phyloP scores from a whole-genome alignment of 2,329 filamentous ascomycete species.

The Arachnomyces sp. region DNA sequence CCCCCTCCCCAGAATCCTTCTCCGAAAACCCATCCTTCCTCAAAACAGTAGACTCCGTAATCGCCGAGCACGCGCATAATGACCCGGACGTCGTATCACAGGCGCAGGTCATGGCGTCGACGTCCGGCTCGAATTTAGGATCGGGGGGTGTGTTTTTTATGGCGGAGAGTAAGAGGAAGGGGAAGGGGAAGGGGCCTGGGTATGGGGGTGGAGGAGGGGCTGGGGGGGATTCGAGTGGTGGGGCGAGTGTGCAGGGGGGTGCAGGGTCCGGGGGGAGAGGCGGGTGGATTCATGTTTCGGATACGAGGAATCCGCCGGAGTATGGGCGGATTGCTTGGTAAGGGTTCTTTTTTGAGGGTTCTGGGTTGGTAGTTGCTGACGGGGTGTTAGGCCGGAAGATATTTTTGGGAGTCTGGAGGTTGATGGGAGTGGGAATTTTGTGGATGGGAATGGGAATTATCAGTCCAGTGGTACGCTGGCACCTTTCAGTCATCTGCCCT shows the following conservation, averaged over 20 bases:
- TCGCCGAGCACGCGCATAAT: slow-evolving; percentile 44
- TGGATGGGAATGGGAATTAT: slow-evolving; percentile 49
- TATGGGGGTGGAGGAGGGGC: slow-evolving; percentile 30
- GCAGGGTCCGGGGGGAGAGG: slow-evolving; percentile 50
- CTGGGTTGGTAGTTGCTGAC: slow-evolving; percentile 8
- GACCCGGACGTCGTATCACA: slow-evolving; percentile 52
- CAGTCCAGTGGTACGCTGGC: slow-evolving; percentile 45
- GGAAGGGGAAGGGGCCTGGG: slow-evolving; percentile 14
- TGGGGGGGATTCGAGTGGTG: slow-evolving; percentile 43
- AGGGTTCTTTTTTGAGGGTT: neutral
- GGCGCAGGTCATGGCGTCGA: slow-evolving; percentile 52
- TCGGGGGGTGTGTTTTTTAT: slow-evolving; percentile 43
- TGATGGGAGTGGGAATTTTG: slow-evolving; percentile 49
- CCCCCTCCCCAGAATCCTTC: slow-evolving; percentile 49
- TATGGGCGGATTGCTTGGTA: slow-evolving; percentile 55
- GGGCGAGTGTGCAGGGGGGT: slow-evolving; percentile 51
- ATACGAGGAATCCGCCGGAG: slow-evolving; percentile 52
- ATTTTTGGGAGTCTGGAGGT: slow-evolving; percentile 59
- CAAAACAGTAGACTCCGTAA: slow-evolving; percentile 47
- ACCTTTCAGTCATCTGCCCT: neutral
- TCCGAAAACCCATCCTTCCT: slow-evolving; percentile 50
- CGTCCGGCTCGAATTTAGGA: slow-evolving; percentile 47
- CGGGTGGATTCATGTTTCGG: slow-evolving; percentile 57
- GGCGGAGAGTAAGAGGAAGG: slow-evolving; percentile 21
- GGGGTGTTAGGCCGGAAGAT: slow-evolving; percentile 46